phyloP scores from a whole-genome alignment of 352 stramenopile genomes.

The Globisporangium okanoganense region DNA sequence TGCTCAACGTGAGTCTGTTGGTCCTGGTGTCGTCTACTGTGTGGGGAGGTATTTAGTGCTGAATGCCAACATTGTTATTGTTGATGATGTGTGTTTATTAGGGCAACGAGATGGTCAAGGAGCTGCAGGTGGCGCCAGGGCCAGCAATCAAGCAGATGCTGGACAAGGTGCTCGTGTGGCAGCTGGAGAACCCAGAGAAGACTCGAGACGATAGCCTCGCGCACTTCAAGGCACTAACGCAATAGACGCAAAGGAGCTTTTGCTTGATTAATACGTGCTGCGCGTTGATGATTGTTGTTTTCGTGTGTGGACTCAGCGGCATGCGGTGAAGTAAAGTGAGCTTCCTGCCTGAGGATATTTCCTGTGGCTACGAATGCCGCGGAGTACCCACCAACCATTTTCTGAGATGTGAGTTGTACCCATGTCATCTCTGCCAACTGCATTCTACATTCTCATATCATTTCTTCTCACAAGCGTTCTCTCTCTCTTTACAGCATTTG shows the following conservation, averaged over 20 bases:
- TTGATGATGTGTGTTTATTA: slow-evolving; percentile 15
- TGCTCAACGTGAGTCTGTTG: slow-evolving; percentile 54
- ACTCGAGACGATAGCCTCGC: slow-evolving; percentile 53
- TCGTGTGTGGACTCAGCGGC: no score
- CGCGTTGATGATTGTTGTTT: no score
- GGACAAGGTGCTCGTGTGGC: slow-evolving; percentile 53
- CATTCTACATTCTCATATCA: no score
- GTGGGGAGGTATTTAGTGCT: not conserved
- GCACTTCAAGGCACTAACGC: slow-evolving; percentile 24
- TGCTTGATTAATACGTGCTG: no score
- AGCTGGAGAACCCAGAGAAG: slow-evolving; percentile 46
- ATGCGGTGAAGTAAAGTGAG: no score
- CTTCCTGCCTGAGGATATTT: no score
- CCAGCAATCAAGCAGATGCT: slow-evolving; percentile 58
- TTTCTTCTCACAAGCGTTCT: no score
- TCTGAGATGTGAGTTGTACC: no score
- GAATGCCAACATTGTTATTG: not conserved
- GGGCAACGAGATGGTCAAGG: slow-evolving; percentile 70
- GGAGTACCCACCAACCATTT: no score
- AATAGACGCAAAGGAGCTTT: not conserved
- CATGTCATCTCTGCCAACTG: no score
- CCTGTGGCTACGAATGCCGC: no score
- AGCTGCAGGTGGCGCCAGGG: slow-evolving; percentile 50
- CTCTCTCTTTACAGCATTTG: no score
- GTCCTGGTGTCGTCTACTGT: slow-evolving; percentile 9